Conservation (phyloP, 331 rosid genomes). For the Quercus tomentella region DNA sequence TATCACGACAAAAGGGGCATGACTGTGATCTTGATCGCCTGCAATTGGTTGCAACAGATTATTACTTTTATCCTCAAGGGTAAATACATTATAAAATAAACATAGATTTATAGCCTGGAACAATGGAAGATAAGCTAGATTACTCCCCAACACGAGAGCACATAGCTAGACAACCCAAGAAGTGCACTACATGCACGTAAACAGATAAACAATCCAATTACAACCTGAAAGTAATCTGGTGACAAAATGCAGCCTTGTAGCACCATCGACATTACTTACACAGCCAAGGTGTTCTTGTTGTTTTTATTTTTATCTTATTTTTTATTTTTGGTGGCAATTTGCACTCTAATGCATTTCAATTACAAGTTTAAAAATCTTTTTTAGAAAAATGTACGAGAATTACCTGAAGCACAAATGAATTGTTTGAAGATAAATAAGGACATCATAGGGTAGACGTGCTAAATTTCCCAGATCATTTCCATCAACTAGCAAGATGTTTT, state of each 20-base stretch:
- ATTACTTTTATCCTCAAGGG: not conserved
- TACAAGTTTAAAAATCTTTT: too few species aligned
- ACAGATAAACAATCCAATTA: not conserved
- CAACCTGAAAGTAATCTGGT: not conserved
- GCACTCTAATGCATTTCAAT: too few species aligned
- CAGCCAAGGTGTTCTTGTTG: not conserved
- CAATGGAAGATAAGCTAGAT: not conserved
- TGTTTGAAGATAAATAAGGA: too few species aligned
- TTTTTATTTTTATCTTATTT: too few species aligned
- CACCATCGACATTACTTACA: not conserved
- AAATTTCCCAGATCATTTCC: too few species aligned
- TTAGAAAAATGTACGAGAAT: too few species aligned
- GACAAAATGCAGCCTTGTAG: not conserved
- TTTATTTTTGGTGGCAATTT: too few species aligned
- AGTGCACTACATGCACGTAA: not conserved
- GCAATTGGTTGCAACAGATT: constrained; percentile 23
- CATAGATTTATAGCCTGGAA: not conserved
- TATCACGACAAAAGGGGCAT: constrained; percentile 92
- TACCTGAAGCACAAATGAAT: too few species aligned
- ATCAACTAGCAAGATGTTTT: too few species aligned
- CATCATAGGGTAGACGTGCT: too few species aligned
- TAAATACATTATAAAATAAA: not conserved
- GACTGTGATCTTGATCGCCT: constrained; percentile 90
- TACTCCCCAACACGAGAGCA: not conserved
- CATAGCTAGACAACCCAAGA: not conserved